Evolutionary conservation across 1,284 basidiomycete genomes (phyloP).

Genomic region (Violaceomyces palustris): DNA sequence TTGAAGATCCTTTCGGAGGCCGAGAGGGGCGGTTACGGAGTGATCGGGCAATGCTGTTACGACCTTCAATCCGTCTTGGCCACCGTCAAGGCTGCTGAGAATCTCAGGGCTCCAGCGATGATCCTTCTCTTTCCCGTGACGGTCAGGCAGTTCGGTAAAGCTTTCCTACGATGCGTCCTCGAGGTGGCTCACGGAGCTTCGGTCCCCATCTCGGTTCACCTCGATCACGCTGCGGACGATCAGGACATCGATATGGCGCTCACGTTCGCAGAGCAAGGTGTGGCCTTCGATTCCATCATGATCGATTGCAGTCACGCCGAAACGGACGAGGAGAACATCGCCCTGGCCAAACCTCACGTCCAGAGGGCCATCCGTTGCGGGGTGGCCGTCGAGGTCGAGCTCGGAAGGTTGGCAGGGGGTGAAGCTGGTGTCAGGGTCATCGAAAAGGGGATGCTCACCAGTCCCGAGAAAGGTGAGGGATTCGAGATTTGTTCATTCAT

Average conservation of each 20-base stretch:
- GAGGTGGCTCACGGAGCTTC: slow-evolving; percentile 13
- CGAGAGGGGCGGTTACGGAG: slow-evolving; percentile 12
- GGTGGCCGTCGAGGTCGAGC: slow-evolving; percentile 56
- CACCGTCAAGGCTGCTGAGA: slow-evolving; percentile 16
- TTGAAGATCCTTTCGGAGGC: slow-evolving; percentile 18
- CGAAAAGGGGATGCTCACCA: slow-evolving; percentile 55
- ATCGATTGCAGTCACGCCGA: slow-evolving; percentile 27
- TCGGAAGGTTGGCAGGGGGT: slow-evolving; percentile 56
- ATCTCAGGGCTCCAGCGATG: slow-evolving; percentile 15
- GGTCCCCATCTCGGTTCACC: slow-evolving; percentile 28
- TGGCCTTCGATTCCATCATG: slow-evolving; percentile 24
- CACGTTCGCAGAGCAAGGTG: slow-evolving; percentile 18
- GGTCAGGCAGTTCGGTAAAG: slow-evolving; percentile 28
- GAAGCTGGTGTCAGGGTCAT: slow-evolving; percentile 57
- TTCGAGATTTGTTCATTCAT: slow-evolving; percentile 52
- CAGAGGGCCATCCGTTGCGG: slow-evolving; percentile 47
- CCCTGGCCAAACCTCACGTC: slow-evolving; percentile 27
- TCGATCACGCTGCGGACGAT: slow-evolving; percentile 24
- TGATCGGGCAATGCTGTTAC: slow-evolving; percentile 27
- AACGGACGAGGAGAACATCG: slow-evolving; percentile 29
- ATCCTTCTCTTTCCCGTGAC: slow-evolving; percentile 28
- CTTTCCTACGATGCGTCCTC: slow-evolving; percentile 16
- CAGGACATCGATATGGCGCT: slow-evolving; percentile 23
- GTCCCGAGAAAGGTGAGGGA: slow-evolving; percentile 54
- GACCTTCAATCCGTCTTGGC: slow-evolving; percentile 25